phyloP scores from a whole-genome alignment of 371 early-diverging fungal species.

The Apophysomyces variabilis region DNA sequence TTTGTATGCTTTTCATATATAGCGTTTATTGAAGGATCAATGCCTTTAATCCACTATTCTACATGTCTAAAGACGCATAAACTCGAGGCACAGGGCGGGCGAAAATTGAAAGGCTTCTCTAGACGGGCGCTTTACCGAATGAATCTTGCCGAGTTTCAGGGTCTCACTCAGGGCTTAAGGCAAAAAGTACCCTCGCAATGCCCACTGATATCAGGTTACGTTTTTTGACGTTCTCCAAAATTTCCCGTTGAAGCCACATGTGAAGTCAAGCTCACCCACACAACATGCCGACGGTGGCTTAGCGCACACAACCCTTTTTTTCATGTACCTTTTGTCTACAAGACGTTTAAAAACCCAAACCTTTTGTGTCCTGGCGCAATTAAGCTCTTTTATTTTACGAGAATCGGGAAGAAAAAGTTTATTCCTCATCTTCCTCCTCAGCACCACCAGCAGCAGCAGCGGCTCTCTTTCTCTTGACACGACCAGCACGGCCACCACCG shows the following conservation, averaged over 20 bases:
- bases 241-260: too few species aligned
- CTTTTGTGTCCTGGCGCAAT: background rate
- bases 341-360: background rate
- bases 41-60: too few species aligned
- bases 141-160: too few species aligned
- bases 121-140: too few species aligned
- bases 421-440: slow-evolving; percentile 56
- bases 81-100: too few species aligned
- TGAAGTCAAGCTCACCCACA: too few species aligned
- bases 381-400: background rate
- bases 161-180: too few species aligned
- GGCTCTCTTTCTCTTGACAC: slow-evolving; percentile 94
- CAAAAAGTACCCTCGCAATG: background rate
- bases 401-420: background rate
- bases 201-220: background rate
- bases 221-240: background rate
- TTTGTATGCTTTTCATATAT: too few species aligned
- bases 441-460: slow-evolving; percentile 67
- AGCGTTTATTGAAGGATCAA: too few species aligned
- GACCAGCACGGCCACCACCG: slow-evolving; percentile 98
- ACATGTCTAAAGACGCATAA: too few species aligned
- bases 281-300: too few species aligned
- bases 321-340: background rate
- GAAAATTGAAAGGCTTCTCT: too few species aligned
- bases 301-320: background rate